Conservation (phyloP, 2,329 filamentous ascomycete genomes). For the Geosmithia morbida region DNA sequence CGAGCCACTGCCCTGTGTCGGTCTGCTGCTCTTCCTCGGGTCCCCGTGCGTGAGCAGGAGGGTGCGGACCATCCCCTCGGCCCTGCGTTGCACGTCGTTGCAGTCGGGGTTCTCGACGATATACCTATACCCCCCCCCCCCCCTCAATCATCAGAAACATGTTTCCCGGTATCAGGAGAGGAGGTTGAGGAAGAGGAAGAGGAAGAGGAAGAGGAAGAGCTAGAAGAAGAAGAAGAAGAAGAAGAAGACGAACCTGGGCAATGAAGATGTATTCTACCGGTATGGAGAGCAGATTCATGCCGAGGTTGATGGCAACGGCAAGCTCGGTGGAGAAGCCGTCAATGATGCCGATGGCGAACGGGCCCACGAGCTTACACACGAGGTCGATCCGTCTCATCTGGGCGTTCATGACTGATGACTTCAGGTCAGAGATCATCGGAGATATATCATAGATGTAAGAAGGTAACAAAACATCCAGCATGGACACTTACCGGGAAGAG, state of each 20-base stretch:
- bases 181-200: no score
- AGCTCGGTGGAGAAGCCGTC: constrained; percentile 29
- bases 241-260: constrained; percentile 13
- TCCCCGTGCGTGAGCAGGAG: no score
- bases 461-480: no score
- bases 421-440: constrained; percentile 4
- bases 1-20: not conserved
- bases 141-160: no score
- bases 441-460: not conserved
- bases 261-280: constrained; percentile 38
- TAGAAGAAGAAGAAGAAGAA: constrained; percentile 8
- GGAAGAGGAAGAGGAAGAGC: no score
- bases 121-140: no score
- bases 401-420: constrained; percentile 34
- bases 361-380: constrained; percentile 42
- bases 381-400: constrained; percentile 50
- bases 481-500: constrained; percentile 1
- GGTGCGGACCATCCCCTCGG: not conserved
- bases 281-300: constrained; percentile 33
- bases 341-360: constrained; percentile 37
- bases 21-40: no score
- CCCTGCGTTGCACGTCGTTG: not conserved
- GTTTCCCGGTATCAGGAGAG: no score
- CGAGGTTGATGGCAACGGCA: constrained; percentile 33
- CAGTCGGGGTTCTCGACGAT: constrained; percentile 8